Conservation (phyloP, 176 grass and related monocot genomes). For the Zizania latifolia region DNA sequence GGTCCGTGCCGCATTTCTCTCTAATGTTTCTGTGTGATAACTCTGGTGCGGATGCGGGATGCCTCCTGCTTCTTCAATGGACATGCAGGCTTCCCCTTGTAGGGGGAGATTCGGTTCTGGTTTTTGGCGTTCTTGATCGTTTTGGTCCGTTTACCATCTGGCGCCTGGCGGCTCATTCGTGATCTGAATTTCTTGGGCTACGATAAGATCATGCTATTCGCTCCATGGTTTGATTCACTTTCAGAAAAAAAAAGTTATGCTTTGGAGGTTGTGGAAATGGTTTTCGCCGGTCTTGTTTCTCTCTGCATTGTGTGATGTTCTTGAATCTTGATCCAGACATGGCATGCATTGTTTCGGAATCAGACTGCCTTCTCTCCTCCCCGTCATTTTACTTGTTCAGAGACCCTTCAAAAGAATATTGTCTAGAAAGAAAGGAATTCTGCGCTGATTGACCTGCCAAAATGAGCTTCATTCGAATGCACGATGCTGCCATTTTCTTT, state of each 20-base stretch:
- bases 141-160: neutral
- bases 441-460: too few species aligned
- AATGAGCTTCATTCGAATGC: too few species aligned
- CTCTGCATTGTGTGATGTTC: neutral
- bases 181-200: neutral
- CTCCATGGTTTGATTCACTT: neutral
- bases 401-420: too few species aligned
- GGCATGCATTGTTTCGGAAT: neutral
- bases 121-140: too few species aligned
- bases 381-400: neutral
- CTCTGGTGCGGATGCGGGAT: too few species aligned
- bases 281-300: neutral
- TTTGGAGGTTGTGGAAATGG: neutral
- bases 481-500: too few species aligned
- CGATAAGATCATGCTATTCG: too few species aligned
- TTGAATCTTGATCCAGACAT: neutral
- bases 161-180: neutral
- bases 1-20: too few species aligned
- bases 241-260: neutral
- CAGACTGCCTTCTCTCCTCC: neutral
- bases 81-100: neutral
- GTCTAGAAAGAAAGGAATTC: too few species aligned
- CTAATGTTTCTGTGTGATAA: too few species aligned
- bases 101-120: neutral
- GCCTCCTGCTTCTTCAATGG: neutral